Percentiles rank a stretch among this genome's conserved stretches.
phyloP scores from a whole-genome alignment of 805 yeast genomes.

The Starmera caribaea region DNA sequence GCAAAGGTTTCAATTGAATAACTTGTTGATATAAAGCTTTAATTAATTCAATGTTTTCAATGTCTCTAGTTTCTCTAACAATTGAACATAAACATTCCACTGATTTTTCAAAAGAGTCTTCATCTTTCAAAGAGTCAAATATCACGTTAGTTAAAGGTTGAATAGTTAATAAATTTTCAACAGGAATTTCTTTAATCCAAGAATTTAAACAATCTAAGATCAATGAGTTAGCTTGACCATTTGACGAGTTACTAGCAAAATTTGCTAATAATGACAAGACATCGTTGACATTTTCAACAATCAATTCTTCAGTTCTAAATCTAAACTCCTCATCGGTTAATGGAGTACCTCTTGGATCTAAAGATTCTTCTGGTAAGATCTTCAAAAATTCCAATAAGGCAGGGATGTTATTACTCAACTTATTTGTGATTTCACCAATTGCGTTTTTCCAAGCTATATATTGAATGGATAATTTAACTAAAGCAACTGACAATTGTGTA shows the following conservation, averaged over 20 bases:
- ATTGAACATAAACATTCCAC: conserved; percentile 81
- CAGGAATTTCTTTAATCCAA: conserved; percentile 85
- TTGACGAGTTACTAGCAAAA: conserved; percentile 28
- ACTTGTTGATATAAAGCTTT: conserved; percentile 62
- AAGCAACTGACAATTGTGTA: conserved; percentile 72
- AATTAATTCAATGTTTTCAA: conserved; percentile 52
- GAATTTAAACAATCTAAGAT: conserved; percentile 73
- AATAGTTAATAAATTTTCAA: conserved; percentile 54
- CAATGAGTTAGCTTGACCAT: conserved; percentile 25
- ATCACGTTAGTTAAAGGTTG: conserved; percentile 59
- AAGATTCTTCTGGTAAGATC: conserved; percentile 85
- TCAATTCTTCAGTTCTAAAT: conserved; percentile 49
- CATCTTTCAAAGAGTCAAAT: conserved; percentile 47
- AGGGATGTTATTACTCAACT: conserved; percentile 30
- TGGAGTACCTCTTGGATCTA: conserved; percentile 67
- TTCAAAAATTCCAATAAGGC: conserved; percentile 69
- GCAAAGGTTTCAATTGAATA: conserved; percentile 44
- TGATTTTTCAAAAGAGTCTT: conserved; percentile 72
- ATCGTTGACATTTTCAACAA: conserved; percentile 55
- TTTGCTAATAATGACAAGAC: conserved; percentile 56
- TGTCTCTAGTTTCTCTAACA: conserved; percentile 72
- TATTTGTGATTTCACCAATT: conserved; percentile 51
- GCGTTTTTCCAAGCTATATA: conserved; percentile 64
- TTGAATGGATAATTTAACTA: conserved; percentile 79
- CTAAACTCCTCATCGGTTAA: conserved; percentile 75